Percentiles rank a stretch among this genome's conserved stretches.
Evolutionary conservation across 306 rosid genomes (phyloP).

Genomic region (cucumber (Cucumis sativus)): DNA sequence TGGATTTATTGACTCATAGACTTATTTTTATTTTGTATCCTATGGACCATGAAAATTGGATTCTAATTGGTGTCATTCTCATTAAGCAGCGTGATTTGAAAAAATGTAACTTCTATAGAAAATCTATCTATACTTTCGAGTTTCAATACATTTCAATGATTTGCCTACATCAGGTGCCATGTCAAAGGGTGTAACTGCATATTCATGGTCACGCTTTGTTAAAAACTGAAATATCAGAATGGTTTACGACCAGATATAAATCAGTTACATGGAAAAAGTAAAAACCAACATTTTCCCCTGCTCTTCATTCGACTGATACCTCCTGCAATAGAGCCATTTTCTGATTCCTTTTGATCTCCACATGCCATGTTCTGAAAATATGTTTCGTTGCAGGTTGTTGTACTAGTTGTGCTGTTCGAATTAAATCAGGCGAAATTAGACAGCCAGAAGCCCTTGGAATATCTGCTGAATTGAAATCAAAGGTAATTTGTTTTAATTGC

Average conservation of each 20-base stretch:
- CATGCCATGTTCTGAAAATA: not conserved
- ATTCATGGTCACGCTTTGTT: not conserved
- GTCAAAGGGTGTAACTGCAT: not conserved
- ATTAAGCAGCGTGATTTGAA: not conserved
- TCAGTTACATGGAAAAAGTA: not conserved
- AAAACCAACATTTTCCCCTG: not conserved
- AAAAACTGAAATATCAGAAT: not conserved
- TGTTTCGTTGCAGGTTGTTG: conserved; percentile 68
- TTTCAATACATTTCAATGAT: not conserved
- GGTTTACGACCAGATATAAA: not conserved
- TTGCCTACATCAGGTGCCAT: not conserved
- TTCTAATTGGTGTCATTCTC: not conserved
- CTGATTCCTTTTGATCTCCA: not conserved
- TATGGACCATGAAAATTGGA: not conserved
- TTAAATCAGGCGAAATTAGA: conserved; percentile 73
- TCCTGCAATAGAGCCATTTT: not conserved
- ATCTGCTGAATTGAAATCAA: conserved; percentile 75
- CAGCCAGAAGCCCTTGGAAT: conserved; percentile 98
- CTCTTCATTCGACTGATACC: not conserved
- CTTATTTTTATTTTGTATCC: not conserved
- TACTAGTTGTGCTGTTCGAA: conserved; percentile 94
- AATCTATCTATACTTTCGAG: not conserved
- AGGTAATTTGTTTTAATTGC: conserved; percentile 27
- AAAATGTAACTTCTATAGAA: not conserved
- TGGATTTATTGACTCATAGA: not conserved